phyloP scores from a whole-genome alignment of 805 yeast genomes.

The Yamadazyma olivae region DNA sequence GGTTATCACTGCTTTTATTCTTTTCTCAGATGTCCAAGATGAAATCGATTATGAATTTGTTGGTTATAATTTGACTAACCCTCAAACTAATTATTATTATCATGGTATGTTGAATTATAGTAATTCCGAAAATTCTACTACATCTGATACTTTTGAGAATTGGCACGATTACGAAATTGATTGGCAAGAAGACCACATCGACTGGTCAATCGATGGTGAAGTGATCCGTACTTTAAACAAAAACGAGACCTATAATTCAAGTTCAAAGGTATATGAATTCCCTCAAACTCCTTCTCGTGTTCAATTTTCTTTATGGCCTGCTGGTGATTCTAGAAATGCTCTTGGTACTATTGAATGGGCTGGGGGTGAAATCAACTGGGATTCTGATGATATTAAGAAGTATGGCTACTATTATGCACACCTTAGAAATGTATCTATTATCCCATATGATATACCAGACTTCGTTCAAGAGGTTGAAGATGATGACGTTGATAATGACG shows the following conservation, averaged over 20 bases:
- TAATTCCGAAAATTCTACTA: conserved; percentile 45
- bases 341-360: conserved; percentile 78
- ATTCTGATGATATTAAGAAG: conserved; percentile 64
- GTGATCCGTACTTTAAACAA: conserved; percentile 62
- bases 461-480: conserved; percentile 31
- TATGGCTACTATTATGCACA: conserved; percentile 81
- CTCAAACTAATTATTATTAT: conserved; percentile 78
- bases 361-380: conserved; percentile 86
- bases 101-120: conserved; percentile 70
- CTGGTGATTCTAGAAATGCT: conserved; percentile 54
- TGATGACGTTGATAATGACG: conserved; percentile 39
- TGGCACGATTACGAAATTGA: conserved; percentile 77
- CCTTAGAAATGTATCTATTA: conserved; percentile 56
- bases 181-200: conserved; percentile 71
- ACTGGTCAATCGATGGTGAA: conserved; percentile 73
- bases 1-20: conserved; percentile 79
- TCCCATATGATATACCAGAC: conserved; percentile 72
- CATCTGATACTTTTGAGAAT: conserved; percentile 57
- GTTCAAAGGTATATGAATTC: conserved; percentile 52
- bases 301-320: conserved; percentile 78
- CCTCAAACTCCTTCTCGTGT: conserved; percentile 78
- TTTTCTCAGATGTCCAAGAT: conserved; percentile 82
- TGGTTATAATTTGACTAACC: conserved; percentile 65
- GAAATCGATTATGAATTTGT: conserved; percentile 88
- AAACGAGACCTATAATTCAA: conserved; percentile 59